Evolutionary conservation across 441 rosid species (phyloP), one percentile per base, ranked within the genome.

Genomic region (Geranium incanum): DNA sequence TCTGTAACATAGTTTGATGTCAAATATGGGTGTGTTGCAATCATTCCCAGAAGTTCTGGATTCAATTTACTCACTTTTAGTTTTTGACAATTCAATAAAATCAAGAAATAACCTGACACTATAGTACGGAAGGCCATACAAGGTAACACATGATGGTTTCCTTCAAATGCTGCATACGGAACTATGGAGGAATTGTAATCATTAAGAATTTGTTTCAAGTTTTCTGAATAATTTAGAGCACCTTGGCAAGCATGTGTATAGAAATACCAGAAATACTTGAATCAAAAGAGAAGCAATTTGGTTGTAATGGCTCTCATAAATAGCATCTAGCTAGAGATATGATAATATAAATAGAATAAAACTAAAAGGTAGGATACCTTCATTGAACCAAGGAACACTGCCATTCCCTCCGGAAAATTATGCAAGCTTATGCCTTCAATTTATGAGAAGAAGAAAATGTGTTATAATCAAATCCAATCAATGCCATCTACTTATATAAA

Each of bases 381-480:
- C 36, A 92, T 80, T 73, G 99, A 92, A 79, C 98, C 98, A 73
- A 95, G 98, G 80, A 95, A 95, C 71, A 95, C 98, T 0, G 99
- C 98, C 98, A 95, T 95, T 60, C 98, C 98, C 83, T 95, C 99
- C 0, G 98, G 99, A 73, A 95, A 88, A 80, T 95, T 95, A 82
- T 95, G 99, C 92, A 92, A 88, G 86, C 99, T 95, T 87, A 95
- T 95, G 73, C 98, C 99, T 95, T 70, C 15, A 83, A 74, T 38
- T 73, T 74, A 72, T 37, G 66, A 64, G 8, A 59, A 67, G 8
- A 52, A 71, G 52, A 69, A 72, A 75, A 62, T 6, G 9, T 1
- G 11, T 13, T n/a, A 72, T 36, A 41, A 71, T 76, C 68, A 64
- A 70, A 37, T 66, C 48, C 36, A 70, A 43, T 37, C 69, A 57